A percentile compares a stretch with the other conserved stretches of the same genome.
These are phyloP conservation scores for Nematocida minor DNA, from an alignment of 371 early-diverging fungal species.

Conservation along the genomic window DNA sequence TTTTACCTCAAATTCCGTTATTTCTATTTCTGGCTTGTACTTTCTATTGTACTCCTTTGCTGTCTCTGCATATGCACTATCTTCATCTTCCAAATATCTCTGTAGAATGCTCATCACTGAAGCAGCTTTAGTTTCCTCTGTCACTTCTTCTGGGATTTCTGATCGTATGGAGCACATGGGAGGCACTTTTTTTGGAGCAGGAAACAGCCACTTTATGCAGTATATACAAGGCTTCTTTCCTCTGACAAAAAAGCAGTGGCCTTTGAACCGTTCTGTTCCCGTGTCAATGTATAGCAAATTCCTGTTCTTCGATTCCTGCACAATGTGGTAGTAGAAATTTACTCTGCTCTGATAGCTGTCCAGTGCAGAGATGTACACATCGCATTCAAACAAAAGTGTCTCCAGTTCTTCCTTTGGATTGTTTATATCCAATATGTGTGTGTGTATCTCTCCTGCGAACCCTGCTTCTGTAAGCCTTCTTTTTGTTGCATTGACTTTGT, in stretches of 20 bases:
- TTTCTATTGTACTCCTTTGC: not conserved
- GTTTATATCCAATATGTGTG: slow-evolving; percentile 6
- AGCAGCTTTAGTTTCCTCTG: not conserved
- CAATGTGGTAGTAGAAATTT: slow-evolving; percentile 45
- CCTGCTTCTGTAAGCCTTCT: not conserved
- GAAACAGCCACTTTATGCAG: slow-evolving; percentile 38
- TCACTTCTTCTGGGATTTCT: not conserved
- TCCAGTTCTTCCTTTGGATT: not conserved
- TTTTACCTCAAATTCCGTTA: not conserved
- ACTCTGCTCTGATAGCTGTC: slow-evolving; percentile 39
- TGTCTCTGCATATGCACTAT: not conserved
- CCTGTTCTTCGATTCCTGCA: not conserved
- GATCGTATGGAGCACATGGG: slow-evolving; percentile 7
- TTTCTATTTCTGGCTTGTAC: not conserved
- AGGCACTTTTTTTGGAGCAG: not conserved
- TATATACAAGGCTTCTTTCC: slow-evolving; percentile 24
- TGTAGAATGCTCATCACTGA: slow-evolving; percentile 7
- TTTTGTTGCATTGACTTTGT: slow-evolving; percentile 3
- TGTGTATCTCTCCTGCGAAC: not conserved
- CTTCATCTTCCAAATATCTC: not conserved
- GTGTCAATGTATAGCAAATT: slow-evolving; percentile 17
- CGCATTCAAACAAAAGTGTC: not conserved
- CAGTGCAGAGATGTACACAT: slow-evolving; percentile 36
- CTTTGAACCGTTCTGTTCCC: slow-evolving; percentile 29
- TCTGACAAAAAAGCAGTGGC: slow-evolving; percentile 13